phyloP scores from a whole-genome alignment of 495 filamentous ascomycete genomes.

The Patellaria atrata region DNA sequence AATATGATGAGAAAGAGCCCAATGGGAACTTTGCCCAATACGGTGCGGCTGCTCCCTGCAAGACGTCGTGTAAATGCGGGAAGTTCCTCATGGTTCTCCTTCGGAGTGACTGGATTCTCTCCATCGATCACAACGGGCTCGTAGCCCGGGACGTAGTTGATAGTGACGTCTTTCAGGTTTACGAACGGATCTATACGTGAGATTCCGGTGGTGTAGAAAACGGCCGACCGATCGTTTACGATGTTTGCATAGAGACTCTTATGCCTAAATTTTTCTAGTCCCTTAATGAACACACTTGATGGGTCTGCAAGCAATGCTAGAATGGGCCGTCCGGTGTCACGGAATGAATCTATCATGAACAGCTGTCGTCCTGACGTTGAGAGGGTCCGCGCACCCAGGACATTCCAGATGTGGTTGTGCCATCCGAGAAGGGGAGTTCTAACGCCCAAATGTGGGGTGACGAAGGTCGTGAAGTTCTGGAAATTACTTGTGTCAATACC shows the following conservation, averaged over 20 bases:
- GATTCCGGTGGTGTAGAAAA: slow-evolving; percentile 71
- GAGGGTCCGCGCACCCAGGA: slow-evolving; percentile 58
- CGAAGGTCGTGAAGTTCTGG: slow-evolving; percentile 87
- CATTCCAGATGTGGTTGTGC: slow-evolving; percentile 59
- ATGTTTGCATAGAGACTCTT: slow-evolving; percentile 71
- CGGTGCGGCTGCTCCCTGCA: slow-evolving; percentile 20
- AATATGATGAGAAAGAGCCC: slow-evolving; percentile 48
- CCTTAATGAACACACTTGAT: slow-evolving; percentile 72
- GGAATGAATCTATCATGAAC: slow-evolving; percentile 74
- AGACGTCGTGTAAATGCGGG: slow-evolving; percentile 24
- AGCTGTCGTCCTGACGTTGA: slow-evolving; percentile 75
- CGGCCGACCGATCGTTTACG: slow-evolving; percentile 64
- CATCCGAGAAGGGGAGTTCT: slow-evolving; percentile 57
- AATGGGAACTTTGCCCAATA: slow-evolving; percentile 37
- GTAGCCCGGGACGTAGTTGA: slow-evolving; percentile 63
- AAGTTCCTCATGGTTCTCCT: slow-evolving; percentile 24
- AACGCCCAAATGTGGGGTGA: slow-evolving; percentile 77
- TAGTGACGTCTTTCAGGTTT: slow-evolving; percentile 44
- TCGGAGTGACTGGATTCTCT: slow-evolving; percentile 40
- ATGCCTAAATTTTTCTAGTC: slow-evolving; percentile 56
- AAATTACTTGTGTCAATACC: background rate
- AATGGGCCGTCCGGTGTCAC: slow-evolving; percentile 63
- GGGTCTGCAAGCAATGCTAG: slow-evolving; percentile 71
- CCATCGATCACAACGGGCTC: slow-evolving; percentile 64
- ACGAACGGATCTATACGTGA: slow-evolving; percentile 59